Conservation (phyloP, 371 early-diverging fungal genomes). For the Mortierella sp. region DNA sequence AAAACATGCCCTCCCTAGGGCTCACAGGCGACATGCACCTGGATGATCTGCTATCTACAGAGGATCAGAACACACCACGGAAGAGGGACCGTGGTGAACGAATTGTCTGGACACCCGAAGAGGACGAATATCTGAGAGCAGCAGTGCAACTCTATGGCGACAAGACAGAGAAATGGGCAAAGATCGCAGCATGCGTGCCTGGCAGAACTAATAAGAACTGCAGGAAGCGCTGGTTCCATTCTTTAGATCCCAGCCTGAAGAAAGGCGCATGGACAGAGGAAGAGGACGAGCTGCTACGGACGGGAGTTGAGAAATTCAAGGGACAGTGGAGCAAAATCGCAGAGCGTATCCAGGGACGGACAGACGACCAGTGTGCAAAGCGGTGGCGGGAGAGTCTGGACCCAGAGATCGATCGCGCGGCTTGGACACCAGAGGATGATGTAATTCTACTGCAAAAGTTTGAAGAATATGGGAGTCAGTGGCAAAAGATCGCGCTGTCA, state of each 20-base stretch:
- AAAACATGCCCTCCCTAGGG: constrained; percentile 33
- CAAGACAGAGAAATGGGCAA: constrained; percentile 86
- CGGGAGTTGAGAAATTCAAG: constrained; percentile 74
- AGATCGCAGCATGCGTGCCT: constrained; percentile 83
- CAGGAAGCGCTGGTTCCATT: constrained; percentile 86
- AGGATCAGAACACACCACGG: constrained; percentile 29
- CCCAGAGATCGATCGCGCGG: constrained; percentile 78
- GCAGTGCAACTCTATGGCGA: constrained; percentile 82
- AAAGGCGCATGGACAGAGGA: constrained; percentile 86
- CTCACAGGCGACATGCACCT: constrained; percentile 28
- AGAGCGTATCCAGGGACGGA: constrained; percentile 80
- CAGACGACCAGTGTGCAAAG: constrained; percentile 86
- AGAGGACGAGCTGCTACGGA: constrained; percentile 76
- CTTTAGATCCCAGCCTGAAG: constrained; percentile 79
- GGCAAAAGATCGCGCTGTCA: constrained; percentile 84
- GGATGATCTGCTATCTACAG: constrained; percentile 9
- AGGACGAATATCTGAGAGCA: constrained; percentile 74
- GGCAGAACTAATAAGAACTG: constrained; percentile 87
- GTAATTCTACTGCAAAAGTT: constrained; percentile 70
- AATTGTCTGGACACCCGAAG: constrained; percentile 78
- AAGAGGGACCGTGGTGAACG: constrained; percentile 47
- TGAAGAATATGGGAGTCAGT: constrained; percentile 79
- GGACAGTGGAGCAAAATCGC: constrained; percentile 87
- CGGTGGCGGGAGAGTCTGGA: constrained; percentile 86
- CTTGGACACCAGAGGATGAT: constrained; percentile 86